Conservation (phyloP, 2,329 filamentous ascomycete species). For the Cercospora sp. region DNA sequence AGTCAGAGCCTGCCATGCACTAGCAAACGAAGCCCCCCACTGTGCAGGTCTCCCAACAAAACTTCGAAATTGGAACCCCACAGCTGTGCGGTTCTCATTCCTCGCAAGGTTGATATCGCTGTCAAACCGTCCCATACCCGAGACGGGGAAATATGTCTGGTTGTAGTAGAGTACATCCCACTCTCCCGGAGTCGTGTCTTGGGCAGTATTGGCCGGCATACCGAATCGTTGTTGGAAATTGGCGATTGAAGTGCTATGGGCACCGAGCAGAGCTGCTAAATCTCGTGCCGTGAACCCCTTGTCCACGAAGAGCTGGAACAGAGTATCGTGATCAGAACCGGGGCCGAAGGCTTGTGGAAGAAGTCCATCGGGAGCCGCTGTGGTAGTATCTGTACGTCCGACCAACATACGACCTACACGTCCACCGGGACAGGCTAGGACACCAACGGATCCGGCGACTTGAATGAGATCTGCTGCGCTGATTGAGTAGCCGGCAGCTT, state of each 20-base stretch:
- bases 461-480: constrained; percentile 57
- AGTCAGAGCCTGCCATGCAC: constrained; percentile 21
- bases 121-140: constrained; percentile 35
- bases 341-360: constrained; percentile 48
- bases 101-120: constrained; percentile 37
- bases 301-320: constrained; percentile 51
- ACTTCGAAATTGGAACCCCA: constrained; percentile 25
- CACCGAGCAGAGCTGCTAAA: constrained; percentile 57
- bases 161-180: constrained; percentile 56
- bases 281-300: constrained; percentile 55
- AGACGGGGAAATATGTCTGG: constrained; percentile 33
- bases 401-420: constrained; percentile 54
- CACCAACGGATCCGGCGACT: constrained; percentile 49
- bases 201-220: constrained; percentile 40
- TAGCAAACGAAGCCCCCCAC: constrained; percentile 32
- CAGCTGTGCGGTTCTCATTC: constrained; percentile 20
- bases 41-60: constrained; percentile 40
- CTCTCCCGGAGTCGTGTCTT: constrained; percentile 52
- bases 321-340: constrained; percentile 40
- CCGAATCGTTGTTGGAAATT: constrained; percentile 35
- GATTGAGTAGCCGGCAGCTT: constrained; percentile 34
- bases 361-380: constrained; percentile 45
- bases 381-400: constrained; percentile 49
- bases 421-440: constrained; percentile 54
- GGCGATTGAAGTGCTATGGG: constrained; percentile 54